A percentile compares a stretch with the other conserved stretches of the same genome.
Evolutionary conservation across 495 filamentous ascomycete species (phyloP).

Genomic region (Xylona heveae): DNA sequence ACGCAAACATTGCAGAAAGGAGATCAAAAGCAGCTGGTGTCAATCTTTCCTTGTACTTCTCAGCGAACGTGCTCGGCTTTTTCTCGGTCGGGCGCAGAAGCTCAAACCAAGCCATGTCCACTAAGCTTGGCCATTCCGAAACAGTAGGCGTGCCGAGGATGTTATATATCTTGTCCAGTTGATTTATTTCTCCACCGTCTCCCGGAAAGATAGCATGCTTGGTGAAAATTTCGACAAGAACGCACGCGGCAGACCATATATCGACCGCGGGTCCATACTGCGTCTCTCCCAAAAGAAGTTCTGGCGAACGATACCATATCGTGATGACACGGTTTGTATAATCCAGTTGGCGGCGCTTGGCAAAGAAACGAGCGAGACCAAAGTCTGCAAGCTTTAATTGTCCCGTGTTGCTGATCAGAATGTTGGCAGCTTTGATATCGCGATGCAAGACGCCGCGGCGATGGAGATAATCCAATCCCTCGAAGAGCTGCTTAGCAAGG

Average conservation of each 20-base stretch:
- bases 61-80: conserved; percentile 56
- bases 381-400: conserved; percentile 91
- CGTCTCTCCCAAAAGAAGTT: conserved; percentile 84
- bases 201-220: conserved; percentile 89
- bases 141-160: conserved; percentile 77
- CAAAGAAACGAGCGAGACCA: conserved; percentile 90
- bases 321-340: conserved; percentile 99
- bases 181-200: conserved; percentile 82
- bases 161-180: conserved; percentile 88
- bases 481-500: conserved; percentile 80
- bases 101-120: conserved; percentile 92
- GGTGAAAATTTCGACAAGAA: conserved; percentile 93
- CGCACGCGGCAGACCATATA: conserved; percentile 94
- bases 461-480: conserved; percentile 87
- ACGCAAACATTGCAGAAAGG: conserved; percentile 60
- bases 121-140: conserved; percentile 65
- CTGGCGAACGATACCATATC: conserved; percentile 88
- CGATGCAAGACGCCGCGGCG: conserved; percentile 84
- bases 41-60: conserved; percentile 53
- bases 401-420: conserved; percentile 73
- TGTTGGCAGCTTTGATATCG: conserved; percentile 53
- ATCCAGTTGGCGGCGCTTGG: conserved; percentile 77
- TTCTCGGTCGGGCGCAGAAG: conserved; percentile 58
- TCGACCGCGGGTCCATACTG: conserved; percentile 89
- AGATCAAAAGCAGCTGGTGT: conserved; percentile 67